Conservation (phyloP, 1,284 basidiomycete genomes). For the Cerrena zonata region DNA sequence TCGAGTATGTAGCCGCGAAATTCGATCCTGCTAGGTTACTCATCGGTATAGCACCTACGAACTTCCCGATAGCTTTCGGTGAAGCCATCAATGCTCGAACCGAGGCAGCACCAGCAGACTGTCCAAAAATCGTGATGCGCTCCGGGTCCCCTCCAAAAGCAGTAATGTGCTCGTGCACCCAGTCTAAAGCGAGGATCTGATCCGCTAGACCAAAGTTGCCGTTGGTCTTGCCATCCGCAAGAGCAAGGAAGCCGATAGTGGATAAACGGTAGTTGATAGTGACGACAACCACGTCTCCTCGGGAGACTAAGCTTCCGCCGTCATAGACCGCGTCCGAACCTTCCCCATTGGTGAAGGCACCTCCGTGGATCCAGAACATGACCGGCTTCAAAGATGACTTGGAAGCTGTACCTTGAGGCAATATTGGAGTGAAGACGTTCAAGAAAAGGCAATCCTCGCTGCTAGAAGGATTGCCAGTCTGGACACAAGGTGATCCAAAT, state of each 20-base stretch:
- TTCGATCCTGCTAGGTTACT: constrained; percentile 44
- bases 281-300: constrained; percentile 42
- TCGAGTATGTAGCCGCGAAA: constrained; percentile 37
- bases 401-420: constrained; percentile 20
- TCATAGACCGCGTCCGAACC: constrained; percentile 23
- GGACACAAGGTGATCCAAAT: constrained; percentile 28
- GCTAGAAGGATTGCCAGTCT: constrained; percentile 19
- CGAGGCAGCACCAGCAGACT: constrained; percentile 35
- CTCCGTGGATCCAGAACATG: constrained; percentile 42
- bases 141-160: constrained; percentile 35
- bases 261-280: constrained; percentile 43
- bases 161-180: constrained; percentile 31
- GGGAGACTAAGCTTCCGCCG: constrained; percentile 33
- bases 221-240: constrained; percentile 32
- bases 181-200: constrained; percentile 32
- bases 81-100: constrained; percentile 39
- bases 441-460: constrained; percentile 39
- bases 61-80: constrained; percentile 38
- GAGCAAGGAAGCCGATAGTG: constrained; percentile 38
- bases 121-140: constrained; percentile 36
- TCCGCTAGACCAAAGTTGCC: constrained; percentile 40
- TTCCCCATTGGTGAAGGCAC: constrained; percentile 39
- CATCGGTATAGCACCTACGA: constrained; percentile 41
- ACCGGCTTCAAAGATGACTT: constrained; percentile 32
- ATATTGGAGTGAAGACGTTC: constrained; percentile 40